Evolutionary conservation across 2,329 filamentous ascomycete genomes (phyloP), one percentile per base, ranked within the genome.

Genomic region (Biscogniauxia mediterranea): DNA sequence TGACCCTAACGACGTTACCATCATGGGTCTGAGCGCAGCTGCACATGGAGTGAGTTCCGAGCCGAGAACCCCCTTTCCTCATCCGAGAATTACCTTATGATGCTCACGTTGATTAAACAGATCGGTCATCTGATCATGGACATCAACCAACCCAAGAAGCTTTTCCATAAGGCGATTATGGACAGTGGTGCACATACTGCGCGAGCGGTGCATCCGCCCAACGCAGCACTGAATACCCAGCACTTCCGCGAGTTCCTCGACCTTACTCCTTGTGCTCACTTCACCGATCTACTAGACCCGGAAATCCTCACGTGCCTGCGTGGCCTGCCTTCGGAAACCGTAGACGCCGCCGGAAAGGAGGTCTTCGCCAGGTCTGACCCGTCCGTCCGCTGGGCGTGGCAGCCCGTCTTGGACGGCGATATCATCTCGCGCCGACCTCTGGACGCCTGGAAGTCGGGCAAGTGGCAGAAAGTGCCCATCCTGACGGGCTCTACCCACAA

Each of bases 51-150:
- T 54, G 25, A 54, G 52, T 28, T 19, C 26, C 13, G 15, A 46
- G 38, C 17, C 17, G 38, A 17, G 17, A n/a, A 46, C 15, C 38
- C 38, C 13, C 11, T 46, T 21, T 25, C 25, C 52, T 54, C 17
- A 13, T 32, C 11, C 2, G 13, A n/a, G 17, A 15, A n/a, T n/a
- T n/a, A n/a, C n/a, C n/a, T 9, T 32, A 21, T 52, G 19, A 15
- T 54, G 4, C 26, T 26, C 2, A 54, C n/a, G 26, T 11, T 15
- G 21, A 32, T 54, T 2, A 32, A 54, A 19, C 57, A 66, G 59
- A 74, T 74, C 50, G 73, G 72, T 0, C 71, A 74, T 51, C 65
- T 74, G 0, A 68, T 74, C 4, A 74, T 74, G 71, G 71, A 74
- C 49, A 62, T 74, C 25, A 73, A 74, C 19, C 70, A 74, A 19